These are phyloP conservation scores for Globisporangium orthogonon DNA, from an alignment of 352 stramenopile species.

Conservation along the genomic window DNA sequence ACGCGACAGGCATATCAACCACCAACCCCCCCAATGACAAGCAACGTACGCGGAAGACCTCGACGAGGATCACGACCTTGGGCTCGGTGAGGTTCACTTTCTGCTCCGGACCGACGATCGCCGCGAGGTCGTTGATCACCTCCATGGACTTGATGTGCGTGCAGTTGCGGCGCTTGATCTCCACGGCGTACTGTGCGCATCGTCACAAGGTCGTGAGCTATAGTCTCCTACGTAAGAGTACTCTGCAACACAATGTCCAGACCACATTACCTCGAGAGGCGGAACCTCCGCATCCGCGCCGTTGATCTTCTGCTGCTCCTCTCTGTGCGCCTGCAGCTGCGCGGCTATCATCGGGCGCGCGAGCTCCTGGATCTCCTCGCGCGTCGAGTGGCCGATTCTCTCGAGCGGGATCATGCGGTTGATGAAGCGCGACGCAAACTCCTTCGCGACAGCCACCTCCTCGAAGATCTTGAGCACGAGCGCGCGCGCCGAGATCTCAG, in stretches of 20 bases:
- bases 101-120: conserved; percentile 46
- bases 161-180: conserved; percentile 79
- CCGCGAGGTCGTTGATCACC: conserved; percentile 60
- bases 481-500: conserved; percentile 31
- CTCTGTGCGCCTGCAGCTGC: conserved; percentile 26
- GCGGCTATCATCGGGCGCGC: conserved; percentile 47
- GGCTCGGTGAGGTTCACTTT: conserved; percentile 75
- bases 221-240: too few relatives aligned
- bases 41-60: conserved; percentile 55
- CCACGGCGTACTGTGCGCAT: conserved; percentile 35
- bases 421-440: conserved; percentile 73
- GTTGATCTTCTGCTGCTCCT: conserved; percentile 16
- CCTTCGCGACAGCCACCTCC: conserved; percentile 50
- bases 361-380: conserved; percentile 52
- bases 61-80: conserved; percentile 53
- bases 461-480: conserved; percentile 58
- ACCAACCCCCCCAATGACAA: neutral
- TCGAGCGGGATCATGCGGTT: conserved; percentile 71
- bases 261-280: conserved; percentile 15
- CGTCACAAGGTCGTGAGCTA: too few relatives aligned
- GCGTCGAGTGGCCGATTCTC: conserved; percentile 53
- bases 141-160: conserved; percentile 65
- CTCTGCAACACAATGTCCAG: neutral
- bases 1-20: too few relatives aligned
- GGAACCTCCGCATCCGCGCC: conserved; percentile 15